These are phyloP conservation scores for Trichoderma pleuroti DNA, from an alignment of 2,329 filamentous ascomycete genomes.

Conservation along the genomic window DNA sequence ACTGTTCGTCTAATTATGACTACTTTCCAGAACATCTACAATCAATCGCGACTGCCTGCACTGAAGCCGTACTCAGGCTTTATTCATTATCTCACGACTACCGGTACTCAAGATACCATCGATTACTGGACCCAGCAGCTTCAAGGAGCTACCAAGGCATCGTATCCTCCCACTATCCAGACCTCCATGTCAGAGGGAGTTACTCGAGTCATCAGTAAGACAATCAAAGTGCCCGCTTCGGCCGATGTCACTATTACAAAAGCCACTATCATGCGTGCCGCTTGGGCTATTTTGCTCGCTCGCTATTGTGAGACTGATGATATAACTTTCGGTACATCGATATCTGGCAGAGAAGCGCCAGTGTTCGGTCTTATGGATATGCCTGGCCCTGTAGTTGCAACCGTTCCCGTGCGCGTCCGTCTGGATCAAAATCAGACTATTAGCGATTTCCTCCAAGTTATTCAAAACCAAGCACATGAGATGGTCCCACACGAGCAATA, in stretches of 20 bases:
- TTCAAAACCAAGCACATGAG: slow-evolving; percentile 22
- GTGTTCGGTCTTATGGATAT: slow-evolving; percentile 20
- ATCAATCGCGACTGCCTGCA: background rate
- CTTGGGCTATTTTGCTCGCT: slow-evolving; percentile 26
- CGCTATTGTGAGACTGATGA: slow-evolving; percentile 20
- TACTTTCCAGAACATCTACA: slow-evolving; percentile 16
- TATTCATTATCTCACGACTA: background rate
- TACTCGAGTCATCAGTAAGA: background rate
- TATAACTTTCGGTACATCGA: slow-evolving; percentile 25
- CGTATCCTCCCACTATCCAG: background rate
- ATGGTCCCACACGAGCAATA: slow-evolving; percentile 27
- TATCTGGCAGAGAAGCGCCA: slow-evolving; percentile 23
- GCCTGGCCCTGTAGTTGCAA: slow-evolving; percentile 20
- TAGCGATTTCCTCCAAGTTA: background rate
- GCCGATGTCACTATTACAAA: slow-evolving; percentile 3
- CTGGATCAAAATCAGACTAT: slow-evolving; percentile 18
- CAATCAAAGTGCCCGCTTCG: background rate
- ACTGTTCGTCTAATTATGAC: slow-evolving; percentile 23
- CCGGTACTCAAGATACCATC: background rate
- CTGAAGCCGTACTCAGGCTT: slow-evolving; percentile 10
- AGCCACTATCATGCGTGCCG: slow-evolving; percentile 22
- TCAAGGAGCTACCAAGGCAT: background rate
- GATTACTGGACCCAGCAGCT: slow-evolving; percentile 12
- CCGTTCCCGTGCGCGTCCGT: slow-evolving; percentile 21
- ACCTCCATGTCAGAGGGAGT: background rate